These are phyloP conservation scores for Omphalotus guepiniiformis DNA, from an alignment of 768 basidiomycete species.

Conservation along the genomic window DNA sequence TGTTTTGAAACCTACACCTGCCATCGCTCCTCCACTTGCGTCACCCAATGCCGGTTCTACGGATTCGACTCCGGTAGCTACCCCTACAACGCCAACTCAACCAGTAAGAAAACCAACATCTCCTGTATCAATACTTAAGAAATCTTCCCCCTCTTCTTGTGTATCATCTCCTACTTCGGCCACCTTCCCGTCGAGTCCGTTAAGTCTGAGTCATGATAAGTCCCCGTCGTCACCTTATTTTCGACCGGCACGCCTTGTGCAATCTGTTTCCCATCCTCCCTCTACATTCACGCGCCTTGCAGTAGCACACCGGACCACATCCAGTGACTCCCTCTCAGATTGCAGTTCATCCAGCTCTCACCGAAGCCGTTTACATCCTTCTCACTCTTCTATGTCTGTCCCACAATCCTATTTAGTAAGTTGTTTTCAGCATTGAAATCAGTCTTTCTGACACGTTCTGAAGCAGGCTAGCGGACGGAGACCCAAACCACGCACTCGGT, in stretches of 20 bases:
- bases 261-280: background rate
- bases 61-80: conserved; percentile 40
- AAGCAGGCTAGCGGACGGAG: background rate
- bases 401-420: conserved; percentile 2
- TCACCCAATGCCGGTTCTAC: conserved; percentile 25
- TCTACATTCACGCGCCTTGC: background rate
- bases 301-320: background rate
- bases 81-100: conserved; percentile 34
- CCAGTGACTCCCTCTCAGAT: conserved; percentile 4
- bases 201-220: background rate
- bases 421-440: background rate
- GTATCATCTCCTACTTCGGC: background rate
- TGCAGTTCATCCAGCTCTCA: background rate
- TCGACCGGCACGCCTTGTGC: background rate
- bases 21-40: conserved; percentile 27
- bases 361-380: background rate
- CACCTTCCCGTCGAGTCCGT: too few species aligned
- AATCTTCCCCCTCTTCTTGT: conserved; percentile 2
- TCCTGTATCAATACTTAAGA: conserved; percentile 20
- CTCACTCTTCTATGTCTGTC: background rate
- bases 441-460: background rate
- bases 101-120: conserved; percentile 11
- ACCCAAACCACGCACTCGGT: background rate
- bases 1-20: conserved; percentile 27
- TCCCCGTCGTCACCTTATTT: background rate